Evolutionary conservation across 352 stramenopile genomes (phyloP).

Genomic region (Phytophthora hybrid): DNA sequence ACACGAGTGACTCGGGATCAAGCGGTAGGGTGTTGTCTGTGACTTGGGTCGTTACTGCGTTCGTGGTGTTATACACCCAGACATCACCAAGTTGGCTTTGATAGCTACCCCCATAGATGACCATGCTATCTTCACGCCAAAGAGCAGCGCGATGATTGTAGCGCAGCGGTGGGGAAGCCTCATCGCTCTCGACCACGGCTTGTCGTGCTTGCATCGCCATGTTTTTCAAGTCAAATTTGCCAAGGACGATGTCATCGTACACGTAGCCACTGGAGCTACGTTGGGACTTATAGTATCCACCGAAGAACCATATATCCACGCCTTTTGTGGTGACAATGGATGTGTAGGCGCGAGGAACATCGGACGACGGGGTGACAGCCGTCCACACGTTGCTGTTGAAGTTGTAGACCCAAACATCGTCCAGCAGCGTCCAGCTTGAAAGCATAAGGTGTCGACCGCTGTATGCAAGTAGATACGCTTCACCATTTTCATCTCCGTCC

Average conservation of each 20-base stretch:
- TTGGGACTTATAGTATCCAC: slow-evolving; percentile 69
- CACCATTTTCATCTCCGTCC: slow-evolving; percentile 14
- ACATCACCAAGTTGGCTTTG: slow-evolving; percentile 72
- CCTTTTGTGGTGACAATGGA: slow-evolving; percentile 58
- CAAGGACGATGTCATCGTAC: slow-evolving; percentile 69
- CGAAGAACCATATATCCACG: slow-evolving; percentile 76
- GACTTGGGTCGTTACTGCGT: slow-evolving; percentile 32
- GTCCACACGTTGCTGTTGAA: slow-evolving; percentile 56
- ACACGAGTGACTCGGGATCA: slow-evolving; percentile 75
- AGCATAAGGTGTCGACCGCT: slow-evolving; percentile 60
- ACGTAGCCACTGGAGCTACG: slow-evolving; percentile 71
- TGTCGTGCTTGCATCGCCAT: slow-evolving; percentile 22
- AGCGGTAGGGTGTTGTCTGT: slow-evolving; percentile 45
- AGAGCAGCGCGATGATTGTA: slow-evolving; percentile 72
- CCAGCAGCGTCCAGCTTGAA: slow-evolving; percentile 60
- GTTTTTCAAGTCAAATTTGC: slow-evolving; percentile 41
- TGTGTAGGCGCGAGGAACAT: slow-evolving; percentile 66
- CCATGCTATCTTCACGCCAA: slow-evolving; percentile 62
- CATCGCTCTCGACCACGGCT: slow-evolving; percentile 21
- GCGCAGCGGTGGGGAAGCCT: slow-evolving; percentile 50
- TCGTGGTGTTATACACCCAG: slow-evolving; percentile 75
- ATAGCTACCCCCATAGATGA: slow-evolving; percentile 80
- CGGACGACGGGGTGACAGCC: slow-evolving; percentile 21
- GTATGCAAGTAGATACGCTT: slow-evolving; percentile 63
- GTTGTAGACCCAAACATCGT: slow-evolving; percentile 70